Conservation (phyloP, 352 stramenopile genomes). For the Phytophthora pseudosyringae region DNA sequence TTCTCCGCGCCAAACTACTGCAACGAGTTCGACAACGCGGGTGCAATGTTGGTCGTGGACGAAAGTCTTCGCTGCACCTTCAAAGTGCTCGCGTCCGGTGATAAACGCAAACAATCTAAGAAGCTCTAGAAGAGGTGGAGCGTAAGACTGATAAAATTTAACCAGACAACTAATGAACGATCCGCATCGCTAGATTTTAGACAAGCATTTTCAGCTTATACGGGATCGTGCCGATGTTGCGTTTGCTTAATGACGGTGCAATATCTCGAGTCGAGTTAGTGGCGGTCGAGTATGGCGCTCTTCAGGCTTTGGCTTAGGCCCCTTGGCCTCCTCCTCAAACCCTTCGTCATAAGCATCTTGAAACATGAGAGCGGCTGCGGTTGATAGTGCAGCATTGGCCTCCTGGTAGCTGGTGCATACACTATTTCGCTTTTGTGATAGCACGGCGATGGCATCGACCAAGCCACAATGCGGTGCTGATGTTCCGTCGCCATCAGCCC, state of each 20-base stretch:
- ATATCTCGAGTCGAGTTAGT: slow-evolving; percentile 36
- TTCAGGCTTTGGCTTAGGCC: slow-evolving; percentile 25
- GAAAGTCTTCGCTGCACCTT: slow-evolving; percentile 80
- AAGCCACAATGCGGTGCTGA: slow-evolving; percentile 37
- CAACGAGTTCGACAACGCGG: slow-evolving; percentile 99
- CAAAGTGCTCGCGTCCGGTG: slow-evolving; percentile 81
- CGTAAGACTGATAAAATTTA: not conserved
- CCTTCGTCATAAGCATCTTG: slow-evolving; percentile 22
- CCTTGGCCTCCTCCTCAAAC: slow-evolving; percentile 8
- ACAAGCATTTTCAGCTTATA: not conserved
- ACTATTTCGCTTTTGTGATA: slow-evolving; percentile 52
- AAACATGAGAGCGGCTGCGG: slow-evolving; percentile 27
- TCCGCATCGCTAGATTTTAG: not conserved
- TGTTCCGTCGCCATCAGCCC: slow-evolving; percentile 25
- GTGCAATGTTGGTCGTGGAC: slow-evolving; percentile 85
- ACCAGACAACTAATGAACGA: slow-evolving; percentile 4
- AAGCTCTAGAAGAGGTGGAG: slow-evolving; percentile 20
- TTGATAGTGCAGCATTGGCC: slow-evolving; percentile 31
- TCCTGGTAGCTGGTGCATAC: slow-evolving; percentile 50
- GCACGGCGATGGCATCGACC: slow-evolving; percentile 50
- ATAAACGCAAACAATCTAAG: slow-evolving; percentile 69
- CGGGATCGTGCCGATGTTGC: not conserved
- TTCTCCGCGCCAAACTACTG: slow-evolving; percentile 99
- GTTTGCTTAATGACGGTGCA: slow-evolving; percentile 26
- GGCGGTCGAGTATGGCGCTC: slow-evolving; percentile 29